Conservation (phyloP, 176 grass and related monocot species). For the Musa itinerans region DNA sequence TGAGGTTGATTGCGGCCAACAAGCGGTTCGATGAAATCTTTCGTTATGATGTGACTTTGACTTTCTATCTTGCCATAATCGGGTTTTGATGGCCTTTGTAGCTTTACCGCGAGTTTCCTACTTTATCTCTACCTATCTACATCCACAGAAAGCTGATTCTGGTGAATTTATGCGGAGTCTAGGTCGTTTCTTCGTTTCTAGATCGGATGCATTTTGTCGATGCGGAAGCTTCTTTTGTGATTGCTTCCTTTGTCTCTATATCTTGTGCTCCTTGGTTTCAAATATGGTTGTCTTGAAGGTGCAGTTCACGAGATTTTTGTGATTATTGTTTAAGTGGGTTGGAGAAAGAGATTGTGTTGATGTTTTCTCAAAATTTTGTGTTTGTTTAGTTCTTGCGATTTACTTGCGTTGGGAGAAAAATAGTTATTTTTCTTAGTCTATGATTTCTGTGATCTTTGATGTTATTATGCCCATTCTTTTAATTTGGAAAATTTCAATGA, state of each 20-base stretch:
- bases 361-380: not conserved
- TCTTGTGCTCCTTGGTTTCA: not conserved
- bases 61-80: not conserved
- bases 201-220: no score
- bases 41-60: not conserved
- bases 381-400: not conserved
- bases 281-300: not conserved
- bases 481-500: no score
- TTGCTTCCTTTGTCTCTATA: not conserved
- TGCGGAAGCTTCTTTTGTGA: not conserved
- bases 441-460: no score
- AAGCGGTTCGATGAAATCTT: not conserved
- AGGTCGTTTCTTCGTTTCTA: no score
- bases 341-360: not conserved
- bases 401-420: not conserved
- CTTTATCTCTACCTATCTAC: not conserved
- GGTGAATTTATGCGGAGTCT: not conserved
- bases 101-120: not conserved
- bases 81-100: not conserved
- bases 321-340: not conserved
- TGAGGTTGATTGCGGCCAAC: no score
- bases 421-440: not conserved
- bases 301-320: not conserved
- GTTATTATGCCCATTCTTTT: no score
- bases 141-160: not conserved